Evolutionary conservation across 2,329 filamentous ascomycete species (phyloP).

Genomic region (Penicillium oxalicum): DNA sequence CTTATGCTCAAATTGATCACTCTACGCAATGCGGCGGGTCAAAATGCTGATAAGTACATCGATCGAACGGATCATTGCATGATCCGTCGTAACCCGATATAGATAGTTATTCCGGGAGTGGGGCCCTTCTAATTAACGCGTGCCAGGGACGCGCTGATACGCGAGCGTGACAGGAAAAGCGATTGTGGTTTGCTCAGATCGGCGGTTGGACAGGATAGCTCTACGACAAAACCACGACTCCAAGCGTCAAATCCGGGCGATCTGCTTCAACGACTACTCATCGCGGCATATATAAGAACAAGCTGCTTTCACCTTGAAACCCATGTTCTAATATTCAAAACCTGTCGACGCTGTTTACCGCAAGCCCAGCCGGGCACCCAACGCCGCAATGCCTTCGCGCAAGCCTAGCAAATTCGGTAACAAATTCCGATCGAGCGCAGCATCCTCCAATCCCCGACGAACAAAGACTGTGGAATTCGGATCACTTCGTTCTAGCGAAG

Average conservation of each 20-base stretch:
- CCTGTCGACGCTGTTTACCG: slow-evolving; percentile 17
- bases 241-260: slow-evolving; percentile 1
- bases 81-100: slow-evolving; percentile 1
- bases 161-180: slow-evolving; percentile 29
- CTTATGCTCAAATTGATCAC: not conserved
- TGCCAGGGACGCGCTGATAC: slow-evolving; percentile 13
- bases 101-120: slow-evolving; percentile 23
- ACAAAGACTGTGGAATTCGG: slow-evolving; percentile 75
- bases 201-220: not conserved
- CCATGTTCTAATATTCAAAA: slow-evolving; percentile 20
- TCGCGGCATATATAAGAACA: not conserved
- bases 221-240: slow-evolving; percentile 10
- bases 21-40: not conserved
- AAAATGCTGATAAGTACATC: slow-evolving; percentile 4
- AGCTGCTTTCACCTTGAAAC: slow-evolving; percentile 2
- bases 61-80: slow-evolving; percentile 10
- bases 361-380: slow-evolving; percentile 21
- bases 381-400: slow-evolving; percentile 42
- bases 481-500: slow-evolving; percentile 67
- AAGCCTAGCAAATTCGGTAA: slow-evolving; percentile 61
- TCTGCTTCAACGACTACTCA: not conserved
- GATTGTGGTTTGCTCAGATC: slow-evolving; percentile 8
- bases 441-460: slow-evolving; percentile 47
- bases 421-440: slow-evolving; percentile 42
- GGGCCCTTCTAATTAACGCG: slow-evolving; percentile 24